Base-by-base conservation (phyloP, 768 basidiomycete genomes). In the Pisolithus albus region DNA sequence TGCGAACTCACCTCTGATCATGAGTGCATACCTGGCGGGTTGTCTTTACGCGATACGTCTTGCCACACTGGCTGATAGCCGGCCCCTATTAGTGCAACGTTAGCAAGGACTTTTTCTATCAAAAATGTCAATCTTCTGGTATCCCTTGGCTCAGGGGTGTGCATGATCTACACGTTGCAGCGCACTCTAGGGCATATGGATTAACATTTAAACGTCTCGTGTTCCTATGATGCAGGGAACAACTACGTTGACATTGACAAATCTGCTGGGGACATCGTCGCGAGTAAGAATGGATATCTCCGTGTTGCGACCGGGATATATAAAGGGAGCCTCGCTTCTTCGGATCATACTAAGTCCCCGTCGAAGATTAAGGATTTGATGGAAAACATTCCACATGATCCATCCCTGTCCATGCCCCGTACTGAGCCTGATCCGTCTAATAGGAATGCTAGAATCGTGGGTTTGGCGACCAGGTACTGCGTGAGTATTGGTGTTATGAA, bases 401-500 rank as follows among this genome's bases (percentile, higher is more conserved):
- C n/a, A n/a, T 46, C 49, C 28, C 7, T 16, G 26, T 15, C 11
- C 2, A 36, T 4, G 11, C 4, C 32, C 10, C 32, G 11, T 34
- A 13, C 15, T 34, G 56, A 32, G 53, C 30, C 47, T 4, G 32
- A 30, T 18, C 15, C 11, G 38, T 24, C 34, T 18, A 47, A n/a
- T 53, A 82, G 81, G 47, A 78, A 80, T 70, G 75, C 80, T 16
- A 82, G 82, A 7, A 83, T 84, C 48, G 83, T 84, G 57, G 56
- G 78, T 59, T 24, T n/a, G 9, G 26, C 11, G 7, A 1, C 10
- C 32, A 30, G 15, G 32, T 13, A 34, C 4, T 11, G 26, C 23
- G 13, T 13, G 37, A 9, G 28, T 30, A 45, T 30, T n/a, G 28
- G 5, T 18, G 11, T 46, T n/a, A 49, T 18, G 3, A 43, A 82